phyloP scores from a whole-genome alignment of 2,329 filamentous ascomycete genomes.

The Sclerotiophoma versabilis region DNA sequence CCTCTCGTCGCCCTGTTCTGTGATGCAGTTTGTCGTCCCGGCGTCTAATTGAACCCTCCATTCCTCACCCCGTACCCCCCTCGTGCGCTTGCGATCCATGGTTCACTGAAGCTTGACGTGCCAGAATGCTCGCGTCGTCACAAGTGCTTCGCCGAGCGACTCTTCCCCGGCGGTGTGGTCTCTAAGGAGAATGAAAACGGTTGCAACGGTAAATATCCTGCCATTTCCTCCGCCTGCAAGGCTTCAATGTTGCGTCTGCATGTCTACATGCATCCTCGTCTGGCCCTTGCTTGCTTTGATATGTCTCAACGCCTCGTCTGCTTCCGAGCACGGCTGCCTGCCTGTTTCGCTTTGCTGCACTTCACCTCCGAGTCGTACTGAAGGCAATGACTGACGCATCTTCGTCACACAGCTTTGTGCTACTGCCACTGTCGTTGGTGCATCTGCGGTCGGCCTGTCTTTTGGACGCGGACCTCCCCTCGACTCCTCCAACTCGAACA shows the following conservation, averaged over 20 bases:
- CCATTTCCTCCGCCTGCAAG: constrained; percentile 26
- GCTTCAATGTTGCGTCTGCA: constrained; percentile 16
- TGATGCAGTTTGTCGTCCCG: constrained; percentile 28
- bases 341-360: constrained; percentile 34
- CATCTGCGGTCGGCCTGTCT: constrained; percentile 65
- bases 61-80: constrained; percentile 24
- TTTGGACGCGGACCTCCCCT: constrained; percentile 60
- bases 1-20: constrained; percentile 30
- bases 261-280: constrained; percentile 10
- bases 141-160: constrained; percentile 48
- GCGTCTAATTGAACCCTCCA: constrained; percentile 32
- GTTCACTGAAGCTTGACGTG: constrained; percentile 41
- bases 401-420: constrained; percentile 64
- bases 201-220: constrained; percentile 52
- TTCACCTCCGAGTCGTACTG: constrained; percentile 34
- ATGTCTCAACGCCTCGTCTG: constrained; percentile 32
- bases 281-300: constrained; percentile 42
- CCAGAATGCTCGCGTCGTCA: constrained; percentile 52
- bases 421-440: constrained; percentile 65
- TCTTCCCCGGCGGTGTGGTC: constrained; percentile 46
- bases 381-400: constrained; percentile 47
- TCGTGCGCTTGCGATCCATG: constrained; percentile 31
- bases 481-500: constrained; percentile 38
- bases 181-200: constrained; percentile 55
- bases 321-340: constrained; percentile 31